Base-by-base conservation (phyloP, 768 basidiomycete species). In the Hygrocybe punicea region DNA sequence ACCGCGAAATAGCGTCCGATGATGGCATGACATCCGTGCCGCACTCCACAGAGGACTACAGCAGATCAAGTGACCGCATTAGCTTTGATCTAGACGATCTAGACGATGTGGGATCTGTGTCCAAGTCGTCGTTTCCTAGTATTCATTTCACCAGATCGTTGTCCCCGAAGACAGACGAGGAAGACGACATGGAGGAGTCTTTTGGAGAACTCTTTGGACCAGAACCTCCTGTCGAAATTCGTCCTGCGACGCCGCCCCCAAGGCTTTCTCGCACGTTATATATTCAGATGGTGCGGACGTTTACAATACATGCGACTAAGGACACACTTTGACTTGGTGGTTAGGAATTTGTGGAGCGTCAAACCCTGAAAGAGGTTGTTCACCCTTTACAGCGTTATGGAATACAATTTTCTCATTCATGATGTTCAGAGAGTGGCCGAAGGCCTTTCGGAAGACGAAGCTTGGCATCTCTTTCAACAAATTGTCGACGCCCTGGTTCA, bases 401-500 rank as follows among this genome's bases (percentile, higher is more conserved):
- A 13, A 25, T 9, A 6, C 25, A 29, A 13, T 8, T 19, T 19
- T 25, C 33, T 56, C 14, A 37, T 47, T 8, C 11, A 13, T 34
- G 4, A 23, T 46, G 8, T 40, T 16, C 29, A 87, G 85, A 78
- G 87, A 44, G 83, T 94, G 34, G 87, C 86, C 34, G 89, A 92
- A 62, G 89, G 90, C 1, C 72, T 98, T 6, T 77, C 81, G 1
- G 91, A 93, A 70, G 85, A 89, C 47, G 91, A 96, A 58, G 86
- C 86, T 0, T 98, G 95, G 95, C 76, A 89, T 19, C 72, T 97
- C 13, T 93, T 98, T 67, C 85, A 89, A 51, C 93, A 98, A 71
- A 85, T 94, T 36, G 71, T 96, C 33, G 93, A 96, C 60, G 94
- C 94, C 1, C 76, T 98, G 9, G 87, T 87, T 1, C 91, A 97